Conservation (phyloP, 2,329 filamentous ascomycete genomes). For the Camillea tinctor region DNA sequence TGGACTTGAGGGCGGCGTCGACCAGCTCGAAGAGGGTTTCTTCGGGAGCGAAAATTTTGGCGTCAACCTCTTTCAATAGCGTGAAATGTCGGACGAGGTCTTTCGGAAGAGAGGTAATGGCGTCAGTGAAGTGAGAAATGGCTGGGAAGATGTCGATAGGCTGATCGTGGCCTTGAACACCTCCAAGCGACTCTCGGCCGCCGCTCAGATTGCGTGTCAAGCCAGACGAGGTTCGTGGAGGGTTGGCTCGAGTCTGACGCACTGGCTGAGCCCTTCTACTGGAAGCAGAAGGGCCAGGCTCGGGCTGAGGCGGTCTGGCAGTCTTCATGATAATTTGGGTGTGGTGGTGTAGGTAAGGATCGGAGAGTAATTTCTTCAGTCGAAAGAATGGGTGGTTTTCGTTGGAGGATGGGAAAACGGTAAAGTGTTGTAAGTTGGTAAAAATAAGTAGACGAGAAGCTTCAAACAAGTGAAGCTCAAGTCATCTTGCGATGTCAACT, state of each 20-base stretch:
- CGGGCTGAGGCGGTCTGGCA: constrained; percentile 44
- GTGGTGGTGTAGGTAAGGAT: constrained; percentile 1
- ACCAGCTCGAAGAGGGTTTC: constrained; percentile 77
- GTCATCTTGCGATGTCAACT: constrained; percentile 29
- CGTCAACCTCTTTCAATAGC: constrained; percentile 94
- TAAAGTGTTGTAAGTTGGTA: constrained; percentile 5
- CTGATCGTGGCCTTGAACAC: constrained; percentile 48
- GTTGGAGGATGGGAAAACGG: neutral
- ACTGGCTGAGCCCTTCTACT: constrained; percentile 62
- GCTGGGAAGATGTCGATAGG: constrained; percentile 67
- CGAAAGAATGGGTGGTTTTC: constrained; percentile 3
- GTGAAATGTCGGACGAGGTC: constrained; percentile 96
- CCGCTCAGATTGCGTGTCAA: constrained; percentile 40
- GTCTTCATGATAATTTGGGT: constrained; percentile 51
- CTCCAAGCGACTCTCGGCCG: constrained; percentile 46
- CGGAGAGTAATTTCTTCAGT: constrained; percentile 10
- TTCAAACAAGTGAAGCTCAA: constrained; percentile 27
- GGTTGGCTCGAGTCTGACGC: constrained; percentile 65
- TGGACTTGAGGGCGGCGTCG: constrained; percentile 57
- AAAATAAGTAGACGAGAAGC: constrained; percentile 23
- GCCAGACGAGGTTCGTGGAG: constrained; percentile 53
- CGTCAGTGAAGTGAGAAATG: constrained; percentile 79
- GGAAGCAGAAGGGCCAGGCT: constrained; percentile 40
- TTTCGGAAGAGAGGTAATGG: constrained; percentile 86
- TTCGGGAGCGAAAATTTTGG: constrained; percentile 88